Conservation (phyloP, 331 rosid genomes). For the Pyrus hybrid region DNA sequence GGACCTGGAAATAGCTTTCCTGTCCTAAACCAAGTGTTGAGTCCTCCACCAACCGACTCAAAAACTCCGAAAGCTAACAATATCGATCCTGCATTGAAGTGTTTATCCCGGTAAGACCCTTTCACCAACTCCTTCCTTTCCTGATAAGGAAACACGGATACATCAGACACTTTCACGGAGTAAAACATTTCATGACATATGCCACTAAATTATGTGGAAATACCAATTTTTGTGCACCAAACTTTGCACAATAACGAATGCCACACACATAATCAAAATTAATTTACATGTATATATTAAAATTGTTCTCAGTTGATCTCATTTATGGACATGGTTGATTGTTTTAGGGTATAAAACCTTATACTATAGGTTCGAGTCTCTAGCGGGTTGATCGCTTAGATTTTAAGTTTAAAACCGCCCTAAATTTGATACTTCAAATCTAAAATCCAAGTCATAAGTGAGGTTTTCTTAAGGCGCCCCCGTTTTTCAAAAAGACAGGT, state of each 20-base stretch:
- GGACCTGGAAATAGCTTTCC: conserved; percentile 88
- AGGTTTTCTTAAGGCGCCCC: not conserved
- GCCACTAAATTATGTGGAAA: not conserved
- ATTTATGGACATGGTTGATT: not conserved
- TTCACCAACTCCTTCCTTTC: conserved; percentile 79
- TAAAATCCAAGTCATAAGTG: not conserved
- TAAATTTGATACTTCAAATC: not conserved
- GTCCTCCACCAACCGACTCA: conserved; percentile 65
- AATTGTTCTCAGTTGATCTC: not conserved
- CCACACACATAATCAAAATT: not conserved
- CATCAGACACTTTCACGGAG: conserved; percentile 4
- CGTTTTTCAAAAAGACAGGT: too few species aligned
- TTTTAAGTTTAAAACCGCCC: not conserved
- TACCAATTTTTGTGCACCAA: not conserved
- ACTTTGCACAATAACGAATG: not conserved
- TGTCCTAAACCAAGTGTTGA: conserved; percentile 67
- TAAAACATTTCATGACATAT: not conserved
- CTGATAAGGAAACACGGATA: conserved; percentile 35
- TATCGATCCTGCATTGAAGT: conserved; percentile 75
- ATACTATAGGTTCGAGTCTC: not conserved
- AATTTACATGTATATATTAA: not conserved
- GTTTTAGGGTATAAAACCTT: not conserved
- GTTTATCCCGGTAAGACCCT: conserved; percentile 72
- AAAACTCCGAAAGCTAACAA: conserved; percentile 73
- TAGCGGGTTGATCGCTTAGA: not conserved